These are phyloP conservation scores for Penicillium ochrochloron DNA, from an alignment of 495 filamentous ascomycete genomes.

Conservation along the genomic window DNA sequence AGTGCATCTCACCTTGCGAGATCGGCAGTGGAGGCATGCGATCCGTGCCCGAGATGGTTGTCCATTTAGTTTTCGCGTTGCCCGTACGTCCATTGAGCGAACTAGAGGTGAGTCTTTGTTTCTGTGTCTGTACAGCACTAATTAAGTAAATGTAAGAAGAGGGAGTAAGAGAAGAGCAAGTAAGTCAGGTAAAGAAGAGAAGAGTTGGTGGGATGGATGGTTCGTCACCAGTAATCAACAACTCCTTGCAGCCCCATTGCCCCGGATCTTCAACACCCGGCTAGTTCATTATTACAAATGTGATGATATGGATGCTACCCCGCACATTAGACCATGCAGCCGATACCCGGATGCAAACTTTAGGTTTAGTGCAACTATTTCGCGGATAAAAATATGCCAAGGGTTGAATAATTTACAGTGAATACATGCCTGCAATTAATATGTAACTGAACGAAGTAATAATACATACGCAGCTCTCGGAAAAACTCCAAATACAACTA, in stretches of 20 bases:
- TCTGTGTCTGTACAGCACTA: neutral
- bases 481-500: no score
- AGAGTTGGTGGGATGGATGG: no score
- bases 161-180: neutral
- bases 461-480: no score
- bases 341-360: neutral
- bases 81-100: constrained; percentile 10
- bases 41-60: constrained; percentile 6
- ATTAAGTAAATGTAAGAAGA: neutral
- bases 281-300: neutral
- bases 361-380: neutral
- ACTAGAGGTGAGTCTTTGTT: neutral
- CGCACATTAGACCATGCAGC: neutral
- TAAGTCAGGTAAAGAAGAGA: no score
- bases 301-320: neutral
- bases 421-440: no score
- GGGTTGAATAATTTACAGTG: no score
- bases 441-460: no score
- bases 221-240: neutral
- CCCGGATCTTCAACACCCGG: neutral
- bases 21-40: constrained; percentile 6
- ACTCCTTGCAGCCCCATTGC: neutral
- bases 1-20: constrained; percentile 5
- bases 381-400: neutral
- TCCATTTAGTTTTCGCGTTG: constrained; percentile 4